phyloP scores from a whole-genome alignment of 176 grass and related monocot genomes.

The Pontederia crassipes region DNA sequence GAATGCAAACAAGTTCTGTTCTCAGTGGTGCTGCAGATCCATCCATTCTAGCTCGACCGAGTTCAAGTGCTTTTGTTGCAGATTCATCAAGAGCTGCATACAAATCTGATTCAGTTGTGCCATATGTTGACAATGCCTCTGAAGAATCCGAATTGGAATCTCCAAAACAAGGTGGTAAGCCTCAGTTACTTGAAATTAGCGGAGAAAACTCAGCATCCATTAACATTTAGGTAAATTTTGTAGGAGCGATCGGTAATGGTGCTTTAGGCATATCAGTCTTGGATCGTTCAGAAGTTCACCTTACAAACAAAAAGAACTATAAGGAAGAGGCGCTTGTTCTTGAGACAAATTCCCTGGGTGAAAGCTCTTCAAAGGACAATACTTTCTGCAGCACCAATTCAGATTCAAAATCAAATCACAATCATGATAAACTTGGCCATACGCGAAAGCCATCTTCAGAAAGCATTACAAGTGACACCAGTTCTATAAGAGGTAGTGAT shows the following conservation, averaged over 20 bases:
- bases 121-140: conserved; percentile 26
- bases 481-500: conserved; percentile 90
- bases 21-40: conserved; percentile 24
- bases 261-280: conserved; percentile 39
- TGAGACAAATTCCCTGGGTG: conserved; percentile 28
- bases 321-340: conserved; percentile 28
- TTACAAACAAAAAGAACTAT: conserved; percentile 20
- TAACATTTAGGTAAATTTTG: conserved; percentile 17
- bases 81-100: conserved; percentile 24
- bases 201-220: conserved; percentile 17
- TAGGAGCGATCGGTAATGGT: conserved; percentile 44
- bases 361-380: conserved; percentile 22
- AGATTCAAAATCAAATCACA: conserved; percentile 39
- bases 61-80: conserved; percentile 25
- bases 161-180: conserved; percentile 14
- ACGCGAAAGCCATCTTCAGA: conserved; percentile 72
- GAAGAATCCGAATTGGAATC: conserved; percentile 25
- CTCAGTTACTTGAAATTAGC: conserved; percentile 19
- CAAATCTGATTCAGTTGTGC: conserved; percentile 19
- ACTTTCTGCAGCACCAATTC: conserved; percentile 5
- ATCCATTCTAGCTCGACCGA: conserved; percentile 23
- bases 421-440: conserved; percentile 45
- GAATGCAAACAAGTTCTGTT: conserved; percentile 39
- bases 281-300: conserved; percentile 28
- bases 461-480: conserved; percentile 86